Evolutionary conservation across 2,329 filamentous ascomycete species (phyloP), one percentile per base, ranked within the genome.

Genomic region (Aaosphaeria arxii): DNA sequence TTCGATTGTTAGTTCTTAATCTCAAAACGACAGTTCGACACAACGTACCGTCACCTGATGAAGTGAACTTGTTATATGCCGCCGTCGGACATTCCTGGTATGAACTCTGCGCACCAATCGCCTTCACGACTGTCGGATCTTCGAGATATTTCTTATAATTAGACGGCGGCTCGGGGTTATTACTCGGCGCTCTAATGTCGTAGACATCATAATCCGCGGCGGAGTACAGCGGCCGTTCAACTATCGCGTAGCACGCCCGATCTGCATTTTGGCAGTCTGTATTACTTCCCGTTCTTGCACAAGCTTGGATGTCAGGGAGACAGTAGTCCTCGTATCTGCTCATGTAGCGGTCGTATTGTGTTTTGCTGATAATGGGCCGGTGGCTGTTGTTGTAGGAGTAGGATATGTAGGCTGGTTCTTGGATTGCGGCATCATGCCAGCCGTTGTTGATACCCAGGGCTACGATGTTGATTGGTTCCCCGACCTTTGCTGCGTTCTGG

Each of bases 241-340:
- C 76, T 9, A 79, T 63, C 43, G 68, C 49, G 35, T 68, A 71
- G 64, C 81, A 84, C 59, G 78, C 80, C 44, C 61, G 68, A 59
- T 83, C 78, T 2, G 82, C 80, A 6, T 69, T 63, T 1, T 57
- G 55, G 66, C 82, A 85, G 44, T 79, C 65, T 9, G 69, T 63
- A 53, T 82, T 69, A 35, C 71, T 65, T 1, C 77, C 77, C 6
- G 70, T 71, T 4, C 69, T 71, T 46, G 74, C 71, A 70, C 82
- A 85, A 48, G 76, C 69, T 4, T 74, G 63, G 24, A 79, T 71
- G 43, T 74, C 73, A 51, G 83, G 80, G 13, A 79, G 64, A 61
- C 82, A 85, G 58, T 82, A 81, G 43, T 79, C 79, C 2, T 78
- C 79, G 59, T 80, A 84, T 31, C 80, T 59, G 53, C 74, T 75